A percentile compares a stretch with the other conserved stretches of the same genome.
Conservation (phyloP, 1,284 basidiomycete species). For the Fistulina hepatica region DNA sequence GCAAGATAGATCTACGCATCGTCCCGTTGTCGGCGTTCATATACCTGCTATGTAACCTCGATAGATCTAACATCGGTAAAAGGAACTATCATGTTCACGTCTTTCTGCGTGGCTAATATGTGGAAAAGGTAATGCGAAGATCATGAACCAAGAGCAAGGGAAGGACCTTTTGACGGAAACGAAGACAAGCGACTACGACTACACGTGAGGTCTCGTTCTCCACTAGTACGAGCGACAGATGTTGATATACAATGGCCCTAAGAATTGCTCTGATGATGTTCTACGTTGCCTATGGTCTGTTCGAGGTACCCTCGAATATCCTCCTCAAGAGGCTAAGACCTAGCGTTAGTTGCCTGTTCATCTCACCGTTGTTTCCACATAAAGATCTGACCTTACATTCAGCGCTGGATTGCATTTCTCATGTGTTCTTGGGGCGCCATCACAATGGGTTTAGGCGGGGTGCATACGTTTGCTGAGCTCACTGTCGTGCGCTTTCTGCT, state of each 20-base stretch:
- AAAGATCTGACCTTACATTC: conserved; percentile 7
- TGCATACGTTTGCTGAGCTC: conserved; percentile 25
- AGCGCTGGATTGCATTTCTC: conserved; percentile 29
- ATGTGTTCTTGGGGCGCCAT: conserved; percentile 32
- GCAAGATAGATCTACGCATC: conserved; percentile 18
- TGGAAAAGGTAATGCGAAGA: conserved; percentile 26
- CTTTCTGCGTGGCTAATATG: not conserved
- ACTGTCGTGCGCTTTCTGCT: conserved; percentile 21
- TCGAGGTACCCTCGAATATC: conserved; percentile 30
- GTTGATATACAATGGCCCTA: conserved; percentile 5
- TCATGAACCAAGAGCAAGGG: conserved; percentile 25
- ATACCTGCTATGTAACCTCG: conserved; percentile 28
- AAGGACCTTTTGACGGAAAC: conserved; percentile 24
- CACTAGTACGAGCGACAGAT: not conserved
- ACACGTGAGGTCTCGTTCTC: conserved; percentile 14
- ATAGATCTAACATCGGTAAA: conserved; percentile 29
- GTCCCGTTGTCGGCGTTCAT: conserved; percentile 23
- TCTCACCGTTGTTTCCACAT: not conserved
- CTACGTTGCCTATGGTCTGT: conserved; percentile 27
- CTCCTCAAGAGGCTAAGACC: conserved; percentile 34
- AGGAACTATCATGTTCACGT: too few species aligned
- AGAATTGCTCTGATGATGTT: conserved; percentile 30
- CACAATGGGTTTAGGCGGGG: conserved; percentile 26
- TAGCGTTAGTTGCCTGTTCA: conserved; percentile 14
- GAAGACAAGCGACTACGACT: conserved; percentile 24